Conservation (phyloP, 805 yeast species). For the Danielia oregonensis region DNA sequence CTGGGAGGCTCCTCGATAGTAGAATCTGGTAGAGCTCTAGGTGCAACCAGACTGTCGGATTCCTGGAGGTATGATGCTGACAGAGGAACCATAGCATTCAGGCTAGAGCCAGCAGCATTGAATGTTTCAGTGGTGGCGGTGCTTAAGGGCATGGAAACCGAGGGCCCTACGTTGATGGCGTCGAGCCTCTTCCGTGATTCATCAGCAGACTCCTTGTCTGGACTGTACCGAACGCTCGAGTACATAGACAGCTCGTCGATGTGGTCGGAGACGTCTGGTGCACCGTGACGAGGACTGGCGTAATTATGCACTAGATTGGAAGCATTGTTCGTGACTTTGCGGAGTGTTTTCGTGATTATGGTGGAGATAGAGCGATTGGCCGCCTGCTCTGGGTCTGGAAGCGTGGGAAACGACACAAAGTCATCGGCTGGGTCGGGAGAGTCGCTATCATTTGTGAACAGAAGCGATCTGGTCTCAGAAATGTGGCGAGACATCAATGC, state of each 20-base stretch:
- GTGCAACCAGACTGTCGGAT: too few species aligned
- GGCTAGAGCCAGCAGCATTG: background rate
- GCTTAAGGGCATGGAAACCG: background rate
- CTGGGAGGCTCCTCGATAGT: conserved; percentile 14
- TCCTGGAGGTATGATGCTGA: too few species aligned
- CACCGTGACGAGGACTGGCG: conserved; percentile 4
- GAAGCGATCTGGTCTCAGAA: conserved; percentile 2
- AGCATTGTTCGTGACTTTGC: conserved; percentile 42
- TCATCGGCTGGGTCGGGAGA: conserved; percentile 18
- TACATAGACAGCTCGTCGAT: conserved; percentile 9
- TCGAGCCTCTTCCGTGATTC: background rate
- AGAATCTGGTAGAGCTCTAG: background rate
- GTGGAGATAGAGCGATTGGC: conserved; percentile 30
- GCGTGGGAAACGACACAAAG: conserved; percentile 40
- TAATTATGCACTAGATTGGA: conserved; percentile 30
- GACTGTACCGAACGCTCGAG: background rate
- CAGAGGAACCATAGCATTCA: conserved; percentile 1
- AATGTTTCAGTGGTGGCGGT: background rate
- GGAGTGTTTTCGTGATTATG: conserved; percentile 34
- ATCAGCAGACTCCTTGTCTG: background rate
- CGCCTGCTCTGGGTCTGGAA: conserved; percentile 40
- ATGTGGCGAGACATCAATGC: conserved; percentile 3
- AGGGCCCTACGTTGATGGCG: background rate
- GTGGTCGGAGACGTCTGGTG: conserved; percentile 1
- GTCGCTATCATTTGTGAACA: conserved; percentile 2